Evolutionary conservation across 2,329 filamentous ascomycete species (phyloP).

Genomic region (Botrytis cinerea): DNA sequence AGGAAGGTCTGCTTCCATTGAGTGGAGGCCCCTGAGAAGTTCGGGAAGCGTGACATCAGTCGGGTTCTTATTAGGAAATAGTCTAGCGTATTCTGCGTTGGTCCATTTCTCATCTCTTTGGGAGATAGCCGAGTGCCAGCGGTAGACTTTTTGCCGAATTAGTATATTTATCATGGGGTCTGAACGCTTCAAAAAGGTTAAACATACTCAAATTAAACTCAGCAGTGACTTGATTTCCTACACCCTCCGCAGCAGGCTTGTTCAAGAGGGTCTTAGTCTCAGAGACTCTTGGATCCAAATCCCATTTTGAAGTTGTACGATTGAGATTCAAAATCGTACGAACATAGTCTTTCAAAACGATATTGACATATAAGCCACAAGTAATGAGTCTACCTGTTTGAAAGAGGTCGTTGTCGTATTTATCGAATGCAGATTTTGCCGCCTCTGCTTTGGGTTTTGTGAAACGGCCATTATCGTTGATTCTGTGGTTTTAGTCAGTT

Average conservation of each 20-base stretch:
- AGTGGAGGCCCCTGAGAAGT: conserved; percentile 62
- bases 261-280: conserved; percentile 54
- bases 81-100: conserved; percentile 50
- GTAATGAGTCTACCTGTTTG: conserved; percentile 76
- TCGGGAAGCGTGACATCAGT: conserved; percentile 58
- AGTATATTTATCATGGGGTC: neutral
- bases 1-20: conserved; percentile 62
- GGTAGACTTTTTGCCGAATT: conserved; percentile 50
- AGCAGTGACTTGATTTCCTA: conserved; percentile 78
- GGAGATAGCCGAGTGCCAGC: conserved; percentile 79
- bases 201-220: conserved; percentile 74
- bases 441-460: conserved; percentile 61
- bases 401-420: conserved; percentile 76
- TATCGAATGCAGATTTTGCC: conserved; percentile 58
- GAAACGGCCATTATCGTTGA: conserved; percentile 84
- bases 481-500: conserved; percentile 43
- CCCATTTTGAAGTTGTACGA: conserved; percentile 41
- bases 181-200: neutral
- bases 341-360: conserved; percentile 75
- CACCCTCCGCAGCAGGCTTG: conserved; percentile 48
- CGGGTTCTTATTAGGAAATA: conserved; percentile 57
- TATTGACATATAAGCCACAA: conserved; percentile 73
- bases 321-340: conserved; percentile 54
- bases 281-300: conserved; percentile 71
- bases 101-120: conserved; percentile 74